These are phyloP conservation scores for Daldinia eschscholtzii DNA, from an alignment of 2,329 filamentous ascomycete genomes.

Conservation along the genomic window DNA sequence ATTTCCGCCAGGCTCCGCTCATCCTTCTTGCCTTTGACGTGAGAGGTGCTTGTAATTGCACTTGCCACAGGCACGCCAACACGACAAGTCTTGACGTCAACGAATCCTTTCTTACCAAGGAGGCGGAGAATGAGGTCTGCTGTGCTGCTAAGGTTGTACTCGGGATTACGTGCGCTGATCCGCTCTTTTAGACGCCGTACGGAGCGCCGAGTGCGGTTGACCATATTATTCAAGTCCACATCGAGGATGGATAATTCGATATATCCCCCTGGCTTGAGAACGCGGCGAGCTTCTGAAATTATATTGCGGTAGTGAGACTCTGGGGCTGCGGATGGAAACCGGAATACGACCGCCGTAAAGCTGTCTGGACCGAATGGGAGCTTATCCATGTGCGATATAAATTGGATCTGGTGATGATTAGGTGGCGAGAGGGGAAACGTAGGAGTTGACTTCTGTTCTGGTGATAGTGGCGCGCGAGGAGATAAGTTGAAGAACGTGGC, in stretches of 20 bases:
- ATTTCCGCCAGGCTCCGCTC: constrained; percentile 75
- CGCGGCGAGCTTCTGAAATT: constrained; percentile 80
- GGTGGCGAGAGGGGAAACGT: constrained; percentile 69
- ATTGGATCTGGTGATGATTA: constrained; percentile 83
- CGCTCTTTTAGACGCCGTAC: constrained; percentile 79
- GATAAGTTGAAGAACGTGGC: constrained; percentile 83
- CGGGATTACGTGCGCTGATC: constrained; percentile 71
- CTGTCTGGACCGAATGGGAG: constrained; percentile 83
- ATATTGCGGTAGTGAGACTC: constrained; percentile 78
- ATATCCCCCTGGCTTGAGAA: constrained; percentile 81
- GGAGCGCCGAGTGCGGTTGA: constrained; percentile 74
- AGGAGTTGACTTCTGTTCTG: constrained; percentile 59
- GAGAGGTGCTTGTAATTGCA: constrained; percentile 54
- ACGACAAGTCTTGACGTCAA: constrained; percentile 78
- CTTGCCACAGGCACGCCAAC: constrained; percentile 81
- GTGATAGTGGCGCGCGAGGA: constrained; percentile 65
- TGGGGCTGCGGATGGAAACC: constrained; percentile 78
- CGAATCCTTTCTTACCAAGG: constrained; percentile 77
- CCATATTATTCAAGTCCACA: constrained; percentile 86
- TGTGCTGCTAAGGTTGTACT: constrained; percentile 70
- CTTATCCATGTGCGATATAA: constrained; percentile 70
- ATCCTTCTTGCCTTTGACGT: constrained; percentile 56
- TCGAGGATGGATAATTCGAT: constrained; percentile 85
- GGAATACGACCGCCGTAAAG: constrained; percentile 81
- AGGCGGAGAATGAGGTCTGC: constrained; percentile 73